phyloP scores from a whole-genome alignment of 352 stramenopile species.

The Bremia lactucae region DNA sequence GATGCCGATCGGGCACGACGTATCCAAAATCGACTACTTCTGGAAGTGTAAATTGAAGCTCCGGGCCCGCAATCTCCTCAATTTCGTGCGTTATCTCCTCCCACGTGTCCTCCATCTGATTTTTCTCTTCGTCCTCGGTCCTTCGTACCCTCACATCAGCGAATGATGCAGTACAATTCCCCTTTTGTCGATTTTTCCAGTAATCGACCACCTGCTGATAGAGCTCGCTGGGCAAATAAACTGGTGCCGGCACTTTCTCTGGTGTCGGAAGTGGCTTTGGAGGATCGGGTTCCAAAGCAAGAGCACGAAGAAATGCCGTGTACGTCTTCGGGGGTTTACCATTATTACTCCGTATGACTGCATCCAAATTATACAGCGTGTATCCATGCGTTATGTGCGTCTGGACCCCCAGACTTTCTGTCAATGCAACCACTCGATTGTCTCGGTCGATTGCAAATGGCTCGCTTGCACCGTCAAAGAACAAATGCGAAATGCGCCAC shows the following conservation, averaged over 20 bases:
- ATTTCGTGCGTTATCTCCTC: slow-evolving; percentile 20
- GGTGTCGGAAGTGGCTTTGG: slow-evolving; percentile 34
- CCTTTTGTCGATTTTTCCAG: slow-evolving; percentile 21
- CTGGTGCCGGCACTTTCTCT: slow-evolving; percentile 31
- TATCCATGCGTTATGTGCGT: slow-evolving; percentile 58
- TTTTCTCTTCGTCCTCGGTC: slow-evolving; percentile 18
- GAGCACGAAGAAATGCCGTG: slow-evolving; percentile 47
- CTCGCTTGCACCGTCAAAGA: slow-evolving; percentile 87
- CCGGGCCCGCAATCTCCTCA: slow-evolving; percentile 35
- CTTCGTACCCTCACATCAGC: slow-evolving; percentile 13
- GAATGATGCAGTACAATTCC: slow-evolving; percentile 6
- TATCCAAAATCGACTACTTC: slow-evolving; percentile 60
- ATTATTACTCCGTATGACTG: slow-evolving; percentile 42
- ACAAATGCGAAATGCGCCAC: slow-evolving; percentile 85
- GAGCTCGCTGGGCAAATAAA: slow-evolving; percentile 37
- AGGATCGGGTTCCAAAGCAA: slow-evolving; percentile 43
- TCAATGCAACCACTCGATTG: slow-evolving; percentile 42
- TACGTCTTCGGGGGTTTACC: slow-evolving; percentile 65
- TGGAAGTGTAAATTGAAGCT: slow-evolving; percentile 55
- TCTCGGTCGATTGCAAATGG: slow-evolving; percentile 85
- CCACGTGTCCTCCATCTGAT: slow-evolving; percentile 9
- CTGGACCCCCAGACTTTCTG: slow-evolving; percentile 40
- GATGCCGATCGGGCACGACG: slow-evolving; percentile 35
- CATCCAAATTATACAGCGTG: slow-evolving; percentile 65
- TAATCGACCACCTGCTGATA: slow-evolving; percentile 57